phyloP scores from a whole-genome alignment of 345 rosid genomes.

The Hibiscus mutabilis region DNA sequence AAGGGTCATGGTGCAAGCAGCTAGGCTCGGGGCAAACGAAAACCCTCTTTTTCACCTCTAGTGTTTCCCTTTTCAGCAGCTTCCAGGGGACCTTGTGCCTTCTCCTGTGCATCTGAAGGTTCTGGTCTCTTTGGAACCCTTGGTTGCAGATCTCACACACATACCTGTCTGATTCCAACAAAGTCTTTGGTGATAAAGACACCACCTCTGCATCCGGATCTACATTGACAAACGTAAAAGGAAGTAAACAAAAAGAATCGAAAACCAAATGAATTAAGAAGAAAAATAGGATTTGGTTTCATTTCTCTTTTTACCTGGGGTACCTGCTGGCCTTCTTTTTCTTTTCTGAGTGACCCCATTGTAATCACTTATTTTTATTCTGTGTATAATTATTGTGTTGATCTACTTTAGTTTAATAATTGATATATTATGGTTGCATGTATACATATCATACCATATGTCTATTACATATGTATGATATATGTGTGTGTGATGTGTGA shows the following conservation, averaged over 20 bases:
- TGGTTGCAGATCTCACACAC: slow-evolving; percentile 90
- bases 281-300: neutral
- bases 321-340: slow-evolving; percentile 81
- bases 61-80: slow-evolving; percentile 64
- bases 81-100: slow-evolving; percentile 91
- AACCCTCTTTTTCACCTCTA: slow-evolving; percentile 64
- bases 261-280: neutral
- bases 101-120: slow-evolving; percentile 83
- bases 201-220: slow-evolving; percentile 96
- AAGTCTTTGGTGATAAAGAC: slow-evolving; percentile 63
- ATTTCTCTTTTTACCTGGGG: slow-evolving; percentile 44
- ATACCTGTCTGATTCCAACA: slow-evolving; percentile 73
- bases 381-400: too few relatives aligned
- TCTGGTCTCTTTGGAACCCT: slow-evolving; percentile 87
- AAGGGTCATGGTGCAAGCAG: slow-evolving; percentile 80
- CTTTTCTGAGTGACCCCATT: slow-evolving; percentile 57
- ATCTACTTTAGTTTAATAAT: too few relatives aligned
- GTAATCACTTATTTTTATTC: too few relatives aligned
- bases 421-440: too few relatives aligned
- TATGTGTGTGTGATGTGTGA: too few relatives aligned
- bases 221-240: slow-evolving; percentile 11
- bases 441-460: too few relatives aligned
- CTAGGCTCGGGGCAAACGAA: slow-evolving; percentile 76
- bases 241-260: too few relatives aligned
- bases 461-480: too few relatives aligned